Evolutionary conservation across 768 basidiomycete species (phyloP).

Genomic region (Pisolithus microcarpus): DNA sequence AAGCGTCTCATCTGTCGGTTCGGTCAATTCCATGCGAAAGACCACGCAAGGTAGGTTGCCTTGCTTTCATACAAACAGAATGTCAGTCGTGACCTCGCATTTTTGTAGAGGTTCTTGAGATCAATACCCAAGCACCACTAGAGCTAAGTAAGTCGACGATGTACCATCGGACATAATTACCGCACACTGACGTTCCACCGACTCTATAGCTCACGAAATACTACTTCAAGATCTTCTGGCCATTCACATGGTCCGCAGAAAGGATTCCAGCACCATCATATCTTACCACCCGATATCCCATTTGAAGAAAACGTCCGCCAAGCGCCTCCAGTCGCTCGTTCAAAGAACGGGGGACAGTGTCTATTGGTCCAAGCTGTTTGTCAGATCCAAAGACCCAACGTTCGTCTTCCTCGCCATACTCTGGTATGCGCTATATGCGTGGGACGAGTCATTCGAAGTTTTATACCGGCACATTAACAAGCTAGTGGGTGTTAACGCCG

Average conservation of each 20-base stretch:
- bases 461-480: conserved; percentile 36
- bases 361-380: conserved; percentile 8
- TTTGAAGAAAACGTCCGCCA: background rate
- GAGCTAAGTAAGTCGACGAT: conserved; percentile 13
- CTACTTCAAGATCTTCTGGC: conserved; percentile 37
- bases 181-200: background rate
- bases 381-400: conserved; percentile 35
- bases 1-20: background rate
- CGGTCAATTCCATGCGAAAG: background rate
- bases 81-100: background rate
- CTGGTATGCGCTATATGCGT: conserved; percentile 49
- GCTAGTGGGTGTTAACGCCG: background rate
- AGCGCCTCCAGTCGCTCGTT: conserved; percentile 7
- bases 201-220: background rate
- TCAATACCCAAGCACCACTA: conserved; percentile 31
- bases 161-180: background rate
- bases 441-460: conserved; percentile 48
- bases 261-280: conserved; percentile 6
- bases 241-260: conserved; percentile 38
- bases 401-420: conserved; percentile 41
- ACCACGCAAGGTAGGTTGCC: background rate
- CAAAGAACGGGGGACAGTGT: conserved; percentile 3
- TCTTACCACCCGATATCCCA: conserved; percentile 6
- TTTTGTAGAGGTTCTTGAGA: conserved; percentile 11
- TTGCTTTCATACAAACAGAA: background rate